phyloP scores from a whole-genome alignment of 1,284 basidiomycete genomes.

The Cryptococcus hybrid region DNA sequence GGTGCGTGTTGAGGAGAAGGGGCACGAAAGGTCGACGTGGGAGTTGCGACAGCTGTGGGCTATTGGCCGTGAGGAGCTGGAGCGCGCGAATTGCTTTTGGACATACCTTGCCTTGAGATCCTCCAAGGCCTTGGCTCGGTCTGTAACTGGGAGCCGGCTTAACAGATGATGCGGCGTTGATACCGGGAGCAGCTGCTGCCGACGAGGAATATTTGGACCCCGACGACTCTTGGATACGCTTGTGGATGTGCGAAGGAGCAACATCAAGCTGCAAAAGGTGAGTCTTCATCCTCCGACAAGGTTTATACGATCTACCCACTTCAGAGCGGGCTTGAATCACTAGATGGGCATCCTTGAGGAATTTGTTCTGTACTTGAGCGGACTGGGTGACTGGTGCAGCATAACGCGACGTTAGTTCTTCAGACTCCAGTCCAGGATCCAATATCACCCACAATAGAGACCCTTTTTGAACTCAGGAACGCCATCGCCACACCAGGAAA shows the following conservation, averaged over 20 bases:
- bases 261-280: slow-evolving; percentile 66
- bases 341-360: slow-evolving; percentile 81
- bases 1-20: slow-evolving; percentile 31
- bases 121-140: slow-evolving; percentile 44
- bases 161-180: slow-evolving; percentile 17
- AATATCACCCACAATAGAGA: slow-evolving; percentile 63
- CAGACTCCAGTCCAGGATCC: neutral
- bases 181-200: slow-evolving; percentile 26
- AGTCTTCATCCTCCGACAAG: no score
- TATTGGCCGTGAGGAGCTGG: no score
- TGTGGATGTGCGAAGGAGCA: slow-evolving; percentile 72
- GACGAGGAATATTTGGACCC: slow-evolving; percentile 74
- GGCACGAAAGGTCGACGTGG: slow-evolving; percentile 27
- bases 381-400: slow-evolving; percentile 65
- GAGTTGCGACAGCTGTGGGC: slow-evolving; percentile 17
- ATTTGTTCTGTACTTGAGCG: slow-evolving; percentile 68
- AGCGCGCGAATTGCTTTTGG: no score
- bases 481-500: slow-evolving; percentile 93
- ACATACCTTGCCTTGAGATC: slow-evolving; percentile 33
- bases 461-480: slow-evolving; percentile 92
- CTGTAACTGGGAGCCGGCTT: slow-evolving; percentile 39
- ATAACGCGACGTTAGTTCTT: neutral
- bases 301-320: slow-evolving; percentile 51
- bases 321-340: slow-evolving; percentile 90
- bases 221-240: slow-evolving; percentile 81